Percentiles rank a stretch among this genome's conserved stretches.
Conservation (phyloP, 2,329 filamentous ascomycete species). For the Sphaerostilbella broomeana region DNA sequence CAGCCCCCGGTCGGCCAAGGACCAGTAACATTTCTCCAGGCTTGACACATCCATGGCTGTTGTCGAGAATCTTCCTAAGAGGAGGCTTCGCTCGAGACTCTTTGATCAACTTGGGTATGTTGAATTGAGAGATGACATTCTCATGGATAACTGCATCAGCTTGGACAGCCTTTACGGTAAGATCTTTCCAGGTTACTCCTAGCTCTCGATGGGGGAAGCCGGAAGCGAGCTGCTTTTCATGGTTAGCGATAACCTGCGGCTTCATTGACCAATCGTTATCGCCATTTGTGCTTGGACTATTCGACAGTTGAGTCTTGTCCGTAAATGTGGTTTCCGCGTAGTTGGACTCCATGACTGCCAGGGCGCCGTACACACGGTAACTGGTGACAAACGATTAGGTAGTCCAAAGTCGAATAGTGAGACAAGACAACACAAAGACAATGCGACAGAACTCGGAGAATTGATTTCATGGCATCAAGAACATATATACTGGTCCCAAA, state of each 20-base stretch:
- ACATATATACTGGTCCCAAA: too few relatives aligned
- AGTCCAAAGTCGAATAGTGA: too few relatives aligned
- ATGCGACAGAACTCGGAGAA: too few relatives aligned
- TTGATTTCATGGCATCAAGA: too few relatives aligned
- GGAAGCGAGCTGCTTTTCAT: constrained; percentile 37
- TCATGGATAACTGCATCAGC: constrained; percentile 59
- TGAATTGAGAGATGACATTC: constrained; percentile 54
- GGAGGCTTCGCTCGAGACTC: constrained; percentile 51
- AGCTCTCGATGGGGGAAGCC: constrained; percentile 44
- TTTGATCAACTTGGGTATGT: constrained; percentile 45
- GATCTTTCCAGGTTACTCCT: constrained; percentile 58
- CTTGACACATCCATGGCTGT: constrained; percentile 61
- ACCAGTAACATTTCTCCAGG: constrained; percentile 68
- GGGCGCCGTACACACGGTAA: constrained; percentile 8
- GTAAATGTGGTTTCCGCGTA: constrained; percentile 20
- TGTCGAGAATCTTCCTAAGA: constrained; percentile 57
- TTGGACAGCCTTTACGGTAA: constrained; percentile 56
- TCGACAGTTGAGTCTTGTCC: constrained; percentile 17
- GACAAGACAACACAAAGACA: too few relatives aligned
- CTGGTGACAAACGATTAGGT: background rate
- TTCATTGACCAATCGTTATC: constrained; percentile 41
- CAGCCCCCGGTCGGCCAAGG: constrained; percentile 60
- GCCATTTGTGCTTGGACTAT: constrained; percentile 8
- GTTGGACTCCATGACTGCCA: constrained; percentile 23
- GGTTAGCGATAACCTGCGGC: constrained; percentile 38